These are phyloP conservation scores for Blastobotrys serpentis DNA, from an alignment of 1,139 yeast genomes.

Conservation along the genomic window DNA sequence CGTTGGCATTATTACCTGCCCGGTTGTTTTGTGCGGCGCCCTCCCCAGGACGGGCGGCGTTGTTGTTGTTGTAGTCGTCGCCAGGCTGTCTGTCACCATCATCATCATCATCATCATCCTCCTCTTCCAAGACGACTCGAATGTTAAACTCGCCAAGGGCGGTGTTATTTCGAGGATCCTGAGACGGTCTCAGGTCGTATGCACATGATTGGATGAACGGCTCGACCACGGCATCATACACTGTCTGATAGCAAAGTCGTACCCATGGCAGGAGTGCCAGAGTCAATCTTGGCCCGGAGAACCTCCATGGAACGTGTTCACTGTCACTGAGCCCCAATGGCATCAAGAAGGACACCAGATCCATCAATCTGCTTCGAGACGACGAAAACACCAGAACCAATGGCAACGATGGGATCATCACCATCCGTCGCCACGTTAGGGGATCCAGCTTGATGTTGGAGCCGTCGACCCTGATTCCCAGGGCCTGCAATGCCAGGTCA, in stretches of 20 bases:
- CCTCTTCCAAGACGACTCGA: conserved; percentile 15
- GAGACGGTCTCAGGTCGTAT: conserved; percentile 24
- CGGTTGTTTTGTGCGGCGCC: too few relatives aligned
- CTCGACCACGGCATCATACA: conserved; percentile 29
- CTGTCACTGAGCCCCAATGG: conserved; percentile 29
- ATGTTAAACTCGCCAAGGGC: conserved; percentile 11
- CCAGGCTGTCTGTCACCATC: not conserved
- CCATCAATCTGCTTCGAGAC: conserved; percentile 22
- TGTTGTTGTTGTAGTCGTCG: conserved; percentile 6
- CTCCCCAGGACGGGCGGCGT: too few relatives aligned
- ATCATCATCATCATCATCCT: not conserved
- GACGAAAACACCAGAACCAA: conserved; percentile 28
- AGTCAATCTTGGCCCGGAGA: conserved; percentile 30
- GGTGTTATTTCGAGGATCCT: conserved; percentile 6
- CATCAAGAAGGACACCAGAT: conserved; percentile 22
- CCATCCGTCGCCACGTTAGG: conserved; percentile 26
- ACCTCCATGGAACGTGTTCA: conserved; percentile 27
- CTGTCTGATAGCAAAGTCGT: conserved; percentile 27
- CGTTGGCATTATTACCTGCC: too few relatives aligned
- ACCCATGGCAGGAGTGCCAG: conserved; percentile 27
- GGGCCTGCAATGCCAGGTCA: conserved; percentile 32
- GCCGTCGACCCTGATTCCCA: conserved; percentile 28
- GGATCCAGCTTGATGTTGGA: conserved; percentile 26
- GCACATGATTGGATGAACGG: conserved; percentile 31
- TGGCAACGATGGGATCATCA: conserved; percentile 31